Conservation (phyloP, 306 rosid genomes). For the Medicago ruthenica region DNA sequence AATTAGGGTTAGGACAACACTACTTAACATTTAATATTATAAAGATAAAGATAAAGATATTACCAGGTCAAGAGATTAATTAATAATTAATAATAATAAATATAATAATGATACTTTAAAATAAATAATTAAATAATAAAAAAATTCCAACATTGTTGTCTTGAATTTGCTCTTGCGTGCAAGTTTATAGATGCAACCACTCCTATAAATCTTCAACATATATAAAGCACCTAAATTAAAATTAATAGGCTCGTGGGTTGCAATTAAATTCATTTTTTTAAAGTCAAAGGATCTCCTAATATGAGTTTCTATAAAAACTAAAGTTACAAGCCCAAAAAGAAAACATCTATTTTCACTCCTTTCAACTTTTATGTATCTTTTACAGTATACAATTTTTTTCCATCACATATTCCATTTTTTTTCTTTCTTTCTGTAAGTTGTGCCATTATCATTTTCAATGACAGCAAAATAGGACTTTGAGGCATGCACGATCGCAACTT, state of each 20-base stretch:
- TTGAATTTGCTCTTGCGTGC: constrained; percentile 14
- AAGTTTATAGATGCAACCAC: background rate
- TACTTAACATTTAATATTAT: no score
- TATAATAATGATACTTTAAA: no score
- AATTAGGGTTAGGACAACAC: no score
- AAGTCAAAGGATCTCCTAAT: background rate
- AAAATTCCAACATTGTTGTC: no score
- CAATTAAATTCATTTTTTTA: background rate
- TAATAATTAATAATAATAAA: no score
- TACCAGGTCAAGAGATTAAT: no score
- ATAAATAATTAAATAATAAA: no score
- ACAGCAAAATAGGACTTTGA: background rate
- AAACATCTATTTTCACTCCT: background rate
- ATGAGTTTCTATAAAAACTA: background rate
- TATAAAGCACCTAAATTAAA: constrained; percentile 4
- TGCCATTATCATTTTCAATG: background rate
- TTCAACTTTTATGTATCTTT: background rate
- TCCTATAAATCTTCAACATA: background rate
- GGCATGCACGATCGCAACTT: constrained; percentile 25
- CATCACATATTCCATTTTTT: background rate
- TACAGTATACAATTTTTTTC: background rate
- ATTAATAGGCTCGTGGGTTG: constrained; percentile 3
- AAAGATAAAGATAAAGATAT: no score
- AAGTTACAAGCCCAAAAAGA: background rate
- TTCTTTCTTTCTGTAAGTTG: background rate